A percentile compares a stretch with the other conserved stretches of the same genome.
Evolutionary conservation across 208 protist genomes (phyloP).

Genomic region (Wallacemonas rigidus): DNA sequence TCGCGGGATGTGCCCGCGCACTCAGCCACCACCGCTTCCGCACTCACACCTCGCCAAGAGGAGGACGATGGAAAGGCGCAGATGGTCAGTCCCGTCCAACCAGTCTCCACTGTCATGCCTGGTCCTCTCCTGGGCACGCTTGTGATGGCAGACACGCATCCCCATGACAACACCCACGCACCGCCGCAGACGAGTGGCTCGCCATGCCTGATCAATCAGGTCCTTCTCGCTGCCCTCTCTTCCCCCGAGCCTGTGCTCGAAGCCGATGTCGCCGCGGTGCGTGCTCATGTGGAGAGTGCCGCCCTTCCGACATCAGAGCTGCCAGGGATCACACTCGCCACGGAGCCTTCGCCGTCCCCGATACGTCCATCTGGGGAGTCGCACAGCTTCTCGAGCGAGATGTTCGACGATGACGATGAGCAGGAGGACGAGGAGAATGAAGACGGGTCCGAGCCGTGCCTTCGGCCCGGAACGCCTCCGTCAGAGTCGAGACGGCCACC

Average conservation of each 20-base stretch:
- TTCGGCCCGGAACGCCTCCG: background rate
- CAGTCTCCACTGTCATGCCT: background rate
- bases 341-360: background rate
- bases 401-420: conserved; percentile 2
- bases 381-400: background rate
- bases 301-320: too few species aligned
- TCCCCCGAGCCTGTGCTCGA: background rate
- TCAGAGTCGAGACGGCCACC: too few species aligned
- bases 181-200: conserved; percentile 3
- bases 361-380: conserved; percentile 2
- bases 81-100: background rate
- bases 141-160: background rate
- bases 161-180: background rate
- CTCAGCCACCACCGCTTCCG: too few species aligned
- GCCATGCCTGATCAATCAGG: background rate
- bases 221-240: background rate
- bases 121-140: background rate
- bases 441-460: background rate
- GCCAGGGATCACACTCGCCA: too few species aligned
- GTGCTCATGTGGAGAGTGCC: background rate
- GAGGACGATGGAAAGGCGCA: background rate
- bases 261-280: background rate
- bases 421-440: background rate
- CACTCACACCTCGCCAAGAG: background rate
- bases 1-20: too few species aligned